Conservation (phyloP, 164 flowering plant genomes). For the Stephania yunnanensis region DNA sequence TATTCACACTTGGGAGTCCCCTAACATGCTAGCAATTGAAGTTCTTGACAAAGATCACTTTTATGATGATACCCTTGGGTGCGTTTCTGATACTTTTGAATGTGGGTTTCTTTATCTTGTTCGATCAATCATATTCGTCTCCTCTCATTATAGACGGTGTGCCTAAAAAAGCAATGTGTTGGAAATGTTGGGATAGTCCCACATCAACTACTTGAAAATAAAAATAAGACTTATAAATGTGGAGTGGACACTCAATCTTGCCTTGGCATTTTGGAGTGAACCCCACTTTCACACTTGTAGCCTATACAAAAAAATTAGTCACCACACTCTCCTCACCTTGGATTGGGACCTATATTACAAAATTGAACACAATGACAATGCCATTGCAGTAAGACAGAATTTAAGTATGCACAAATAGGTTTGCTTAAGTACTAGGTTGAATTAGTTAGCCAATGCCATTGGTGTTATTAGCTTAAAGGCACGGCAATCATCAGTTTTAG, state of each 20-base stretch:
- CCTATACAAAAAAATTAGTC: too few relatives aligned
- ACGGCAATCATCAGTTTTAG: too few relatives aligned
- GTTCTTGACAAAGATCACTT: slow-evolving; percentile 86
- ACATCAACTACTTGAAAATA: too few relatives aligned
- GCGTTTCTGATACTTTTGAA: slow-evolving; percentile 16
- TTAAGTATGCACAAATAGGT: neutral
- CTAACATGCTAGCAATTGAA: slow-evolving; percentile 57
- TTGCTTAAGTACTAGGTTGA: neutral
- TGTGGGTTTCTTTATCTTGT: neutral
- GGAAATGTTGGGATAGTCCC: neutral
- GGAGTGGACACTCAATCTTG: too few relatives aligned
- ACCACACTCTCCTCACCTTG: too few relatives aligned
- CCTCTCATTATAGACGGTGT: neutral
- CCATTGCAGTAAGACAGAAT: neutral
- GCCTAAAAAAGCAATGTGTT: too few relatives aligned
- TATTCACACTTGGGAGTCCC: slow-evolving; percentile 72
- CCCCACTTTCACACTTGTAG: too few relatives aligned
- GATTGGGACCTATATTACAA: too few relatives aligned
- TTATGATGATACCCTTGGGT: slow-evolving; percentile 86
- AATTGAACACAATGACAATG: neutral
- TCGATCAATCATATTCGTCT: neutral
- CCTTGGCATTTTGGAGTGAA: too few relatives aligned
- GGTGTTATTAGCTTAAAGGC: too few relatives aligned
- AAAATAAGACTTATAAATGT: too few relatives aligned
- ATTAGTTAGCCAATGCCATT: too few relatives aligned